phyloP scores from a whole-genome alignment of 2,329 filamentous ascomycete genomes.

The Ophiobolus disseminans region DNA sequence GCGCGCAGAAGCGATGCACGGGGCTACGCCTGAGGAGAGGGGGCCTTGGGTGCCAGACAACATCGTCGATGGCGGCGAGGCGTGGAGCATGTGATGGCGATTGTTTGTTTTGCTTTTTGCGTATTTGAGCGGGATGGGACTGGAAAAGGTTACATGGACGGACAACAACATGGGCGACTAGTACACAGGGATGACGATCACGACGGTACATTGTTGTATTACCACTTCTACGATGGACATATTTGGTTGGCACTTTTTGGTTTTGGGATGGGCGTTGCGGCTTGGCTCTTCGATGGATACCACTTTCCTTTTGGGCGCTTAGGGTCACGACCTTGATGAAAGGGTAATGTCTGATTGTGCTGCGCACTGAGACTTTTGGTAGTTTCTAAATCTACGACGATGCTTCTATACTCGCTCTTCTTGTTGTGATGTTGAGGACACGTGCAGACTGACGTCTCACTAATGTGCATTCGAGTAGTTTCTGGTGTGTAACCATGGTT shows the following conservation, averaged over 20 bases:
- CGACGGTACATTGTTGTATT: constrained; percentile 2
- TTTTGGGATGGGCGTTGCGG: neutral
- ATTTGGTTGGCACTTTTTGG: neutral
- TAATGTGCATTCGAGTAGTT: too few species aligned
- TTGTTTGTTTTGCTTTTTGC: neutral
- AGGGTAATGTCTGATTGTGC: constrained; percentile 8
- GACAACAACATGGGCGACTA: neutral
- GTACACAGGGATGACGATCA: constrained; percentile 4
- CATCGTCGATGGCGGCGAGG: constrained; percentile 48
- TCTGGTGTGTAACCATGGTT: neutral
- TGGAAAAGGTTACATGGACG: neutral
- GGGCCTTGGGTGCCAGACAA: constrained; percentile 82
- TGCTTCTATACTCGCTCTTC: neutral
- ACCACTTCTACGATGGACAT: neutral
- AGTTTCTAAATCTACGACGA: neutral
- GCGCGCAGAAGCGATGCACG: constrained; percentile 82
- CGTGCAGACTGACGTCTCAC: too few species aligned
- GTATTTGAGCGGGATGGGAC: neutral
- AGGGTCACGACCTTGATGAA: neutral
- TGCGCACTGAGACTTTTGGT: constrained; percentile 1
- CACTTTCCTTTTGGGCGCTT: constrained; percentile 2
- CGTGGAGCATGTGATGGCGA: neutral
- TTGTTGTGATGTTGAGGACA: neutral
- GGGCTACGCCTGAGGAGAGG: constrained; percentile 83
- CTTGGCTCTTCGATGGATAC: constrained; percentile 3